Evolutionary conservation across 352 stramenopile species (phyloP).

Genomic region (Phytophthora parvispora): DNA sequence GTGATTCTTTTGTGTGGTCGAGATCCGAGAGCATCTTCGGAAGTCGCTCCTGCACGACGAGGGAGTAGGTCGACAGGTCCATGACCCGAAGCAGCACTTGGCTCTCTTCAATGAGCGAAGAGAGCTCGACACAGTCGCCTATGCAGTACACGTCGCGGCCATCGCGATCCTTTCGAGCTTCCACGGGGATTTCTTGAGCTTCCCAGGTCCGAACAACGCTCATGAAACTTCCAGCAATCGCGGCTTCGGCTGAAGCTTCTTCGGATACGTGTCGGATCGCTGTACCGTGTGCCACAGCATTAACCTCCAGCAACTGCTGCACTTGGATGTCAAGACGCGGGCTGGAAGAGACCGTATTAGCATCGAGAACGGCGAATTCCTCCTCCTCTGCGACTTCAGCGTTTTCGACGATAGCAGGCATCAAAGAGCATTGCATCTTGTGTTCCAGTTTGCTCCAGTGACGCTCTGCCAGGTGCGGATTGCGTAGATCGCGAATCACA

Average conservation of each 20-base stretch:
- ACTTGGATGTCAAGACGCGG: conserved; percentile 51
- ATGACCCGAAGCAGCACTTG: conserved; percentile 81
- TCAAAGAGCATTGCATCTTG: conserved; percentile 68
- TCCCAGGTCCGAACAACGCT: conserved; percentile 73
- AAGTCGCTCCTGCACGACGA: conserved; percentile 60
- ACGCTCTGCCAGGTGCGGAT: conserved; percentile 60
- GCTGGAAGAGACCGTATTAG: neutral
- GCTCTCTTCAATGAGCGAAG: conserved; percentile 72
- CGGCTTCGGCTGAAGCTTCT: conserved; percentile 75
- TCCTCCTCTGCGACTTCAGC: conserved; percentile 9
- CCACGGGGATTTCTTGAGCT: conserved; percentile 57
- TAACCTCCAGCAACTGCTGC: conserved; percentile 58
- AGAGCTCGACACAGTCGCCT: conserved; percentile 65
- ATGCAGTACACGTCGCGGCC: conserved; percentile 64
- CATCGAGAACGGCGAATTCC: neutral
- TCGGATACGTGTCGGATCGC: conserved; percentile 74
- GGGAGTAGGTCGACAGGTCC: conserved; percentile 74
- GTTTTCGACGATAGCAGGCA: neutral
- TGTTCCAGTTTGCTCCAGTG: conserved; percentile 83
- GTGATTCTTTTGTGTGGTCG: conserved; percentile 51
- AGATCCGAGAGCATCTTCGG: conserved; percentile 61
- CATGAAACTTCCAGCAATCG: conserved; percentile 66
- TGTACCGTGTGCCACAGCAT: conserved; percentile 47
- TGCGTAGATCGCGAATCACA: conserved; percentile 72
- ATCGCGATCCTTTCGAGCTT: conserved; percentile 65